These are phyloP conservation scores for Cubamyces sp. DNA, from an alignment of 768 basidiomycete genomes.

Conservation along the genomic window DNA sequence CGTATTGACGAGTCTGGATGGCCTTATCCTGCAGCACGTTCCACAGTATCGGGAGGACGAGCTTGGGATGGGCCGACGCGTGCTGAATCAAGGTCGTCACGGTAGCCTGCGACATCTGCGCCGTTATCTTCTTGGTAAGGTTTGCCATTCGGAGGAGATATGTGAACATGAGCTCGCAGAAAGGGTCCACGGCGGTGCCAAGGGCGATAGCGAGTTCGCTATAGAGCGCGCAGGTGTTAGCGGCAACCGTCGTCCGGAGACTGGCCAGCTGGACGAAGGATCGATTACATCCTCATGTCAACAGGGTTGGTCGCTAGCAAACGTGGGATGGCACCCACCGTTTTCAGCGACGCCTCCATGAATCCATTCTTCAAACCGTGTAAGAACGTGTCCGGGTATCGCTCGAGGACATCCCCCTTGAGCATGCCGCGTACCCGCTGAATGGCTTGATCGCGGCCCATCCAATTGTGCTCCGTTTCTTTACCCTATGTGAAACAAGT, in stretches of 20 bases:
- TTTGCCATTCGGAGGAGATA: conserved; percentile 84
- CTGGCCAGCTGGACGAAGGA: conserved; percentile 65
- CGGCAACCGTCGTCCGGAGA: conserved; percentile 88
- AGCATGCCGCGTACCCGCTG: conserved; percentile 87
- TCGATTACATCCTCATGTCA: conserved; percentile 7
- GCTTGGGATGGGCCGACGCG: conserved; percentile 71
- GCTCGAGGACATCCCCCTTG: conserved; percentile 77
- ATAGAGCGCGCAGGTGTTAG: conserved; percentile 79
- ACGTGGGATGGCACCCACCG: conserved; percentile 53
- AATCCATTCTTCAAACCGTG: conserved; percentile 75
- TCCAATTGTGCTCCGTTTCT: conserved; percentile 98
- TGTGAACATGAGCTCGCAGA: conserved; percentile 76
- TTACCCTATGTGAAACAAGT: conserved; percentile 62
- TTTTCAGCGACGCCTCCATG: conserved; percentile 82
- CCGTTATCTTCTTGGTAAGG: conserved; percentile 91
- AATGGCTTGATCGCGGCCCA: conserved; percentile 75
- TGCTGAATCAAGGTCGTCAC: conserved; percentile 69
- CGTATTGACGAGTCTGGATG: conserved; percentile 70
- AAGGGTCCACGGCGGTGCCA: conserved; percentile 71
- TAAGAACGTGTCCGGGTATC: conserved; percentile 77
- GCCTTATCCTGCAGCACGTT: conserved; percentile 78
- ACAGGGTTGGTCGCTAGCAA: conserved; percentile 8
- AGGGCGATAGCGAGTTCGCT: conserved; percentile 71
- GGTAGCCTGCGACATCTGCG: conserved; percentile 80
- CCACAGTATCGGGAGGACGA: conserved; percentile 70